Conservation (phyloP, 805 yeast species). For the Candida patagonica region DNA sequence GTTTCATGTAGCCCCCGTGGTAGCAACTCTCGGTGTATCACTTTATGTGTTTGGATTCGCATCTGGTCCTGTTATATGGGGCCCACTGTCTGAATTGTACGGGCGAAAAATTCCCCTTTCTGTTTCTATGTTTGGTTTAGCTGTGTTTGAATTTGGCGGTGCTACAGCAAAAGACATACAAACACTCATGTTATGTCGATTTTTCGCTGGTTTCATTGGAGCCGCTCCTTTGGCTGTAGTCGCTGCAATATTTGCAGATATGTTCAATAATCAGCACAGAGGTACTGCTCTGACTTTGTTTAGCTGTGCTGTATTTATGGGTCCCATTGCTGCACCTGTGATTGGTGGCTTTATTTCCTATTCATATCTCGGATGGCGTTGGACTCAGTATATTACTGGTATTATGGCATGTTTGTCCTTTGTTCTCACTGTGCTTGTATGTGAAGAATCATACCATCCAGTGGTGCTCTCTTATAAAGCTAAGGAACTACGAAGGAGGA, state of each 20-base stretch:
- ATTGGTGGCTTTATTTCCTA: slow-evolving; percentile 59
- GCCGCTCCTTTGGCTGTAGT: slow-evolving; percentile 80
- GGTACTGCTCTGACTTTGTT: slow-evolving; percentile 71
- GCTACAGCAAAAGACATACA: slow-evolving; percentile 76
- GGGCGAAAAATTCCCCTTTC: slow-evolving; percentile 61
- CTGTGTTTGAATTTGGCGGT: slow-evolving; percentile 57
- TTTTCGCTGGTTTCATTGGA: slow-evolving; percentile 72
- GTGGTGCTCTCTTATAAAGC: slow-evolving; percentile 57
- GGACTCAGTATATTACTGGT: slow-evolving; percentile 68
- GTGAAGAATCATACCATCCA: slow-evolving; percentile 67
- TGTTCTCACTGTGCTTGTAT: slow-evolving; percentile 35
- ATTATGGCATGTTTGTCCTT: slow-evolving; percentile 43
- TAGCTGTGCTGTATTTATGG: slow-evolving; percentile 62
- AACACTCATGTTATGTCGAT: slow-evolving; percentile 66
- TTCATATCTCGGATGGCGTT: slow-evolving; percentile 69
- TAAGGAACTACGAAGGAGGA: slow-evolving; percentile 46
- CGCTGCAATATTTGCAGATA: slow-evolving; percentile 81
- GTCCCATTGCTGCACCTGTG: slow-evolving; percentile 79
- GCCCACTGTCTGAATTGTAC: slow-evolving; percentile 71
- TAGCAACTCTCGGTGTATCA: slow-evolving; percentile 68
- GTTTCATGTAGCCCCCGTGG: slow-evolving; percentile 56
- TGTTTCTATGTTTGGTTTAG: slow-evolving; percentile 46
- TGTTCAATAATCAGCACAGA: slow-evolving; percentile 55
- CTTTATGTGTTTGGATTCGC: slow-evolving; percentile 90
- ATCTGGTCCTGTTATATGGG: slow-evolving; percentile 85